Percentiles rank a stretch among this genome's conserved stretches.
These are phyloP conservation scores for Calonectria naviculata DNA, from an alignment of 2,329 filamentous ascomycete species.

Conservation along the genomic window DNA sequence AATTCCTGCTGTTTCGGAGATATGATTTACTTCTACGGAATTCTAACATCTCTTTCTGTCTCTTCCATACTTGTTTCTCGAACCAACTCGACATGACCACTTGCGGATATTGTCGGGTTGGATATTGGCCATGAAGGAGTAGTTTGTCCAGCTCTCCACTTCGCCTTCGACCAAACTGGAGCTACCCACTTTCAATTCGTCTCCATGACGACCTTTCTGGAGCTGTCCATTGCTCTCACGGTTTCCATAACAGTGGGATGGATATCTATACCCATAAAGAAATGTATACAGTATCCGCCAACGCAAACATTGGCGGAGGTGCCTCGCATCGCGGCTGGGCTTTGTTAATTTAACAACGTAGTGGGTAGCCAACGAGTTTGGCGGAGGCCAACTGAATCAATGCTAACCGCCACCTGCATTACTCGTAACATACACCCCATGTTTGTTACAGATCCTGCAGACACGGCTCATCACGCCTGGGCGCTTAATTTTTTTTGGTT, in stretches of 20 bases:
- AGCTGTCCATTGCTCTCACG: not conserved
- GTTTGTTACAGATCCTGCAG: not conserved
- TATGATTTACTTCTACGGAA: not conserved
- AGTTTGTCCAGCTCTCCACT: slow-evolving; percentile 20
- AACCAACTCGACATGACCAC: not conserved
- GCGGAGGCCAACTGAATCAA: slow-evolving; percentile 6
- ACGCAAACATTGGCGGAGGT: not conserved
- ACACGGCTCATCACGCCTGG: not conserved
- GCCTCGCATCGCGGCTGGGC: not conserved
- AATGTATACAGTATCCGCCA: not conserved
- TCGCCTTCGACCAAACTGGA: not conserved
- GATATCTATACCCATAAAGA: not conserved
- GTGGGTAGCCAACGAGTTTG: not conserved
- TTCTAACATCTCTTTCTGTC: not conserved
- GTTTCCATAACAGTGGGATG: not conserved
- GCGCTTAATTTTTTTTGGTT: slow-evolving; percentile 1
- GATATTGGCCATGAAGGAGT: slow-evolving; percentile 19
- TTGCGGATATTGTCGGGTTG: slow-evolving; percentile 33
- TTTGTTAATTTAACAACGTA: not conserved
- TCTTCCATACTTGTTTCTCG: not conserved
- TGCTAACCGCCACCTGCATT: not conserved
- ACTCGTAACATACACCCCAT: not conserved
- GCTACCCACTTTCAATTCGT: slow-evolving; percentile 38
- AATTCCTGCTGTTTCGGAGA: not conserved
- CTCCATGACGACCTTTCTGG: slow-evolving; percentile 34